phyloP scores from a whole-genome alignment of 2,329 filamentous ascomycete species.

The Teratosphaeria nubilosa region DNA sequence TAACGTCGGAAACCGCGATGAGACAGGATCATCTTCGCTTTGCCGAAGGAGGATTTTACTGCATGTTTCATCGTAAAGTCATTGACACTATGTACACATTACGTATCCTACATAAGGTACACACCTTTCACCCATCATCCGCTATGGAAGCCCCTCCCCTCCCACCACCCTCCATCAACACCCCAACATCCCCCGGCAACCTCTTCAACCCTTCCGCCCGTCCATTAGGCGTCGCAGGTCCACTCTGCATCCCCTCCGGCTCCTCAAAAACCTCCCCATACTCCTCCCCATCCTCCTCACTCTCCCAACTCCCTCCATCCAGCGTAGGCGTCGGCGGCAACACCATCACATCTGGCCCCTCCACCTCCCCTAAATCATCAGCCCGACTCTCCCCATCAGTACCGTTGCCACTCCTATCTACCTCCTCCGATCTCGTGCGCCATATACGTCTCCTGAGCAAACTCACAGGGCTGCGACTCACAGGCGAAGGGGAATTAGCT shows the following conservation, averaged over 20 bases:
- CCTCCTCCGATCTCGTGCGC: slow-evolving; percentile 21
- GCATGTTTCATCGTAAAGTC: not conserved
- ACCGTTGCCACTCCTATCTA: not conserved
- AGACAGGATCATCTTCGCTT: too few relatives aligned
- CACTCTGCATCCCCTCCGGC: slow-evolving; percentile 27
- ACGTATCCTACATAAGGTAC: not conserved
- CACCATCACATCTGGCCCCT: slow-evolving; percentile 10
- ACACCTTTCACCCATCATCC: not conserved
- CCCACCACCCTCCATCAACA: not conserved
- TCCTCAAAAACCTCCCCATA: slow-evolving; percentile 8
- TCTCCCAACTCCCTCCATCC: not conserved
- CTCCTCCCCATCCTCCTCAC: slow-evolving; percentile 6
- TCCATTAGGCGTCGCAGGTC: slow-evolving; percentile 34
- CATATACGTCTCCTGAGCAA: slow-evolving; percentile 24
- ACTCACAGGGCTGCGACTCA: slow-evolving; percentile 20
- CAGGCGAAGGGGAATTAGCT: slow-evolving; percentile 27
- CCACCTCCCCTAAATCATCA: slow-evolving; percentile 2
- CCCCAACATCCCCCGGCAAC: not conserved
- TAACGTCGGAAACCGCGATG: too few relatives aligned
- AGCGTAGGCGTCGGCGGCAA: slow-evolving; percentile 27
- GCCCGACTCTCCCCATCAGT: slow-evolving; percentile 17
- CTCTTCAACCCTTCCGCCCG: slow-evolving; percentile 22
- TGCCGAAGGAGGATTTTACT: too few relatives aligned
- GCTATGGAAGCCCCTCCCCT: too few relatives aligned
- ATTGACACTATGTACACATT: not conserved